Evolutionary conservation across 1,284 basidiomycete species (phyloP).

Genomic region (Ustanciosporium gigantosporum): DNA sequence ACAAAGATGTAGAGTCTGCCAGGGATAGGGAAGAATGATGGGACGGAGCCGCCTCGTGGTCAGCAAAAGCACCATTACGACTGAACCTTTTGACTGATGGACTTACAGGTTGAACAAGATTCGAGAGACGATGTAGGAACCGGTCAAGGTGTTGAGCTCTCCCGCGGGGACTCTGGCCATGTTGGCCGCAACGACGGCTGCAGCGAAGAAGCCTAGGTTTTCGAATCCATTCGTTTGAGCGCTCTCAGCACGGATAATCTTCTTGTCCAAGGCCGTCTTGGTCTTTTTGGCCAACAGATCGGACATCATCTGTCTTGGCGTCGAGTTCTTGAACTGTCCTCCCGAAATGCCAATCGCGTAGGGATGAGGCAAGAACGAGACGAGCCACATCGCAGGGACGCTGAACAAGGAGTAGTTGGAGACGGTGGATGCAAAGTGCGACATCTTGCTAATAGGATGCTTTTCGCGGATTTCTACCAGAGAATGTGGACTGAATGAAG

Average conservation of each 20-base stretch:
- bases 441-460: constrained; percentile 9
- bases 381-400: constrained; percentile 25
- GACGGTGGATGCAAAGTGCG: constrained; percentile 4
- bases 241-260: constrained; percentile 32
- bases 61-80: neutral
- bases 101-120: constrained; percentile 43
- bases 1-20: constrained; percentile 29
- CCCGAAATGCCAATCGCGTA: constrained; percentile 5
- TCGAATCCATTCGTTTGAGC: constrained; percentile 34
- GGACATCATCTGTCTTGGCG: constrained; percentile 27
- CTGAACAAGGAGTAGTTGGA: constrained; percentile 34
- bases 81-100: too few relatives aligned
- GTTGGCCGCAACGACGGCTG: constrained; percentile 45
- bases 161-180: constrained; percentile 36
- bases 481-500: neutral
- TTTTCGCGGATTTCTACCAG: neutral
- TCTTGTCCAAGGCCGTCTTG: constrained; percentile 27
- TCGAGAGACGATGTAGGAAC: constrained; percentile 36
- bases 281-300: constrained; percentile 29
- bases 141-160: constrained; percentile 41
- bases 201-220: constrained; percentile 25
- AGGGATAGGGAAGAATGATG: neutral
- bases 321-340: constrained; percentile 17
- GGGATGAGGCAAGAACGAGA: constrained; percentile 26
- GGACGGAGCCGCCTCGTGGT: neutral